phyloP scores from a whole-genome alignment of 345 rosid genomes.

The Angophora floribunda region DNA sequence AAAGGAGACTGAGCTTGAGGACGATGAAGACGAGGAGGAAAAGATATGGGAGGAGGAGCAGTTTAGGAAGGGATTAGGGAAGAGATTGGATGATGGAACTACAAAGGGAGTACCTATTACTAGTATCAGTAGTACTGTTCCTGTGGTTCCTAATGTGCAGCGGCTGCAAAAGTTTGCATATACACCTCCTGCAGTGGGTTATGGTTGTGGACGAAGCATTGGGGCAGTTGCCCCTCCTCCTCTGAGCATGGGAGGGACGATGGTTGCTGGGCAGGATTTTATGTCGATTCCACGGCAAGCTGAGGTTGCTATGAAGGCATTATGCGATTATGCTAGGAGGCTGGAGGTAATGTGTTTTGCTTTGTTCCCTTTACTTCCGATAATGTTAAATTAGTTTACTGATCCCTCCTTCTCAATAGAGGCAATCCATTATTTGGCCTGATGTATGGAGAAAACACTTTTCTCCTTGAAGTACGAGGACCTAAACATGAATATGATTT shows the following conservation, averaged over 20 bases:
- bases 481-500: background rate
- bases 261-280: conserved; percentile 35
- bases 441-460: background rate
- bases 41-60: conserved; percentile 80
- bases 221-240: conserved; percentile 9
- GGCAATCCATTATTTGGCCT: background rate
- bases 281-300: conserved; percentile 54
- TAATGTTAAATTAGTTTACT: background rate
- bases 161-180: conserved; percentile 13
- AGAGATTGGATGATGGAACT: conserved; percentile 61
- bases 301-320: conserved; percentile 58
- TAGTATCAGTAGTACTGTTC: conserved; percentile 4
- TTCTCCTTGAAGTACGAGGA: background rate
- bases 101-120: conserved; percentile 6
- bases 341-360: conserved; percentile 40
- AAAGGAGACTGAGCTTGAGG: background rate
- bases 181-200: conserved; percentile 3
- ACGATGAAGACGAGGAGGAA: conserved; percentile 44
- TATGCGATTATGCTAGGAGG: conserved; percentile 39
- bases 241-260: conserved; percentile 39
- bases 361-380: background rate
- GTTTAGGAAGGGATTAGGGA: conserved; percentile 69
- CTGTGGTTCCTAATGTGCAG: conserved; percentile 1
- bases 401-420: too few relatives aligned
- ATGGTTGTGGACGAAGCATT: conserved; percentile 4